Percentiles rank a stretch among this genome's conserved stretches.
These are phyloP conservation scores for Thymus mandschuricus DNA, from an alignment of 257 asterid genomes.

Conservation along the genomic window DNA sequence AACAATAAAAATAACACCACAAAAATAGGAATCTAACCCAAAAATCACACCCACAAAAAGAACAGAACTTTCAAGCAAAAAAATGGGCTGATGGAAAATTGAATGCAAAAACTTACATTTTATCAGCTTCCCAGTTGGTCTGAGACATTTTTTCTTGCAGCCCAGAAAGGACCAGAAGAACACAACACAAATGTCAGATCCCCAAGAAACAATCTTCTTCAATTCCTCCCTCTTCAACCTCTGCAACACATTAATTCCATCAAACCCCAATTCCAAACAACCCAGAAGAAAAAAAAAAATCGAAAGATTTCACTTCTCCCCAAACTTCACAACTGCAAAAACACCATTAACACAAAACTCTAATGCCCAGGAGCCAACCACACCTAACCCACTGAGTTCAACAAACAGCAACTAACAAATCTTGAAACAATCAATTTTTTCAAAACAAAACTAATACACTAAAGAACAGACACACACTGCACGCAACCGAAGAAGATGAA, in stretches of 20 bases:
- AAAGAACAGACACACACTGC: not conserved
- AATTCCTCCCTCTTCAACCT: conserved; percentile 33
- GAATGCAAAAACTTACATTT: conserved; percentile 59
- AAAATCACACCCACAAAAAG: not conserved
- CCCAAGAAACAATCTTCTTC: conserved; percentile 31
- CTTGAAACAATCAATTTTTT: not conserved
- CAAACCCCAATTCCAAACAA: conserved; percentile 31
- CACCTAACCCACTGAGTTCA: conserved; percentile 16
- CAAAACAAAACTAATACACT: not conserved
- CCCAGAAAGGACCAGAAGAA: conserved; percentile 30
- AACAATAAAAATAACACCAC: conserved; percentile 20
- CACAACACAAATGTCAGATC: conserved; percentile 50
- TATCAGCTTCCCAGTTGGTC: conserved; percentile 99
- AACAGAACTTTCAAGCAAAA: not conserved
- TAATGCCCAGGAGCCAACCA: conserved; percentile 12
- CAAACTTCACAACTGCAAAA: conserved; percentile 1
- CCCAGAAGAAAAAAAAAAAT: not conserved
- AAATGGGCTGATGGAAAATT: conserved; percentile 6
- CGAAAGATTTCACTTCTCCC: not conserved
- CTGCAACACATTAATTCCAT: conserved; percentile 32
- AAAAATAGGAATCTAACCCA: conserved; percentile 20
- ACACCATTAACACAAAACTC: conserved; percentile 21
- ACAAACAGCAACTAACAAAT: conserved; percentile 9
- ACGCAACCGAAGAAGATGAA: not conserved
- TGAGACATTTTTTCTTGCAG: conserved; percentile 67